Evolutionary conservation across 2,329 filamentous ascomycete species (phyloP).

Genomic region (Trichoderma oligosporum): DNA sequence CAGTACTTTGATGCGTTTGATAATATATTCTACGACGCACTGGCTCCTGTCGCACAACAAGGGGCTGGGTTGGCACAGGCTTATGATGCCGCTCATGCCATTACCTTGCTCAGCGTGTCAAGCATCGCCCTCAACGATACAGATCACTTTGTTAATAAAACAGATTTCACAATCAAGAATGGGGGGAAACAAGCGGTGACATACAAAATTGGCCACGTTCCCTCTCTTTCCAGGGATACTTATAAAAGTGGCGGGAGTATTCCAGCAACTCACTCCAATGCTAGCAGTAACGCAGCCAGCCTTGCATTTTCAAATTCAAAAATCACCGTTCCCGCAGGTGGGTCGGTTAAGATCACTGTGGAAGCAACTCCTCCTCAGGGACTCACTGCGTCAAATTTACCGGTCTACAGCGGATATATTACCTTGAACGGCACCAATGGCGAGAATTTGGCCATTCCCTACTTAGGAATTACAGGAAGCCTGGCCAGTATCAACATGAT

Average conservation of each 20-base stretch:
- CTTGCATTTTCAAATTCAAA: conserved; percentile 41
- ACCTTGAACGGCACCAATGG: conserved; percentile 40
- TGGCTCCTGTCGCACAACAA: conserved; percentile 57
- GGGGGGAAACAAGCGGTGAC: conserved; percentile 45
- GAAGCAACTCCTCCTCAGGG: conserved; percentile 39
- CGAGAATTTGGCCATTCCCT: conserved; percentile 38
- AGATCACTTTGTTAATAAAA: conserved; percentile 47
- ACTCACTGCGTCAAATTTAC: conserved; percentile 32
- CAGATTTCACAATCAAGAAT: conserved; percentile 56
- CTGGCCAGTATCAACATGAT: not conserved
- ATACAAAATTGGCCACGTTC: conserved; percentile 50
- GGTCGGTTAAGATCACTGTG: conserved; percentile 45
- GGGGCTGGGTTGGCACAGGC: conserved; percentile 59
- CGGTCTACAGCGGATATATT: conserved; percentile 42
- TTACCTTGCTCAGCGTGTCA: conserved; percentile 49
- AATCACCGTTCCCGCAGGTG: conserved; percentile 41
- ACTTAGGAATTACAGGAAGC: conserved; percentile 37
- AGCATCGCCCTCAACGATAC: conserved; percentile 63
- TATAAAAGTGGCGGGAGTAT: conserved; percentile 32
- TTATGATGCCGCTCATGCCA: conserved; percentile 55
- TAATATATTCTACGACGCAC: conserved; percentile 31
- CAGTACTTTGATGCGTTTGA: conserved; percentile 43
- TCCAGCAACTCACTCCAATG: conserved; percentile 43
- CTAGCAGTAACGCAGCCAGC: conserved; percentile 39
- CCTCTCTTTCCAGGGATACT: conserved; percentile 53